phyloP scores from a whole-genome alignment of 2,329 filamentous ascomycete genomes.

The Cladosporium austrohemisphaericum region DNA sequence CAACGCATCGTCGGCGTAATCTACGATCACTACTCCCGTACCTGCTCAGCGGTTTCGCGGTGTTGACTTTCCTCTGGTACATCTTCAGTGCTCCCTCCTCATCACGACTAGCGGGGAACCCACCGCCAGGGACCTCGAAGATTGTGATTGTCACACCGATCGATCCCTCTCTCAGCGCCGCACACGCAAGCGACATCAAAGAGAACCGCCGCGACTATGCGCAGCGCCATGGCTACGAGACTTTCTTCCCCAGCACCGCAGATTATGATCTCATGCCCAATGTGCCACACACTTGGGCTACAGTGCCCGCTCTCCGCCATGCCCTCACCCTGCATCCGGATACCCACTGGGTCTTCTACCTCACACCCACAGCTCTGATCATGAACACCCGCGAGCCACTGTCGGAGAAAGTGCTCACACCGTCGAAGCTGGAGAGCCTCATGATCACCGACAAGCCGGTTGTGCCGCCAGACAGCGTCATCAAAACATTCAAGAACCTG shows the following conservation, averaged over 20 bases:
- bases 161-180: constrained; percentile 62
- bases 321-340: constrained; percentile 77
- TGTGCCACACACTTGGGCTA: constrained; percentile 63
- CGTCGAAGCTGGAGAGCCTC: constrained; percentile 63
- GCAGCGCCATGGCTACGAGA: constrained; percentile 78
- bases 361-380: constrained; percentile 80
- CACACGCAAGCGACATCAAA: constrained; percentile 69
- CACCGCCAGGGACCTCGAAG: constrained; percentile 44
- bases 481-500: constrained; percentile 87
- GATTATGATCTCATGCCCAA: constrained; percentile 68
- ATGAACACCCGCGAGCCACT: constrained; percentile 74
- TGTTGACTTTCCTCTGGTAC: constrained; percentile 32
- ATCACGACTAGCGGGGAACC: constrained; percentile 18
- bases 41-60: constrained; percentile 34
- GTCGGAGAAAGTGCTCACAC: constrained; percentile 66
- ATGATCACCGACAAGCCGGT: constrained; percentile 86
- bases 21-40: constrained; percentile 41
- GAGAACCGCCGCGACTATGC: constrained; percentile 85
- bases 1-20: constrained; percentile 33
- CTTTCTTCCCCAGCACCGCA: constrained; percentile 72
- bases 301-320: constrained; percentile 82
- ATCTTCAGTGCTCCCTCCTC: constrained; percentile 26
- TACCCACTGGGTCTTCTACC: constrained; percentile 78
- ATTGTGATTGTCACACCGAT: constrained; percentile 82
- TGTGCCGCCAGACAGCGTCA: constrained; percentile 93